phyloP scores from a whole-genome alignment of 495 filamentous ascomycete species.

The Xylaria cubensis region DNA sequence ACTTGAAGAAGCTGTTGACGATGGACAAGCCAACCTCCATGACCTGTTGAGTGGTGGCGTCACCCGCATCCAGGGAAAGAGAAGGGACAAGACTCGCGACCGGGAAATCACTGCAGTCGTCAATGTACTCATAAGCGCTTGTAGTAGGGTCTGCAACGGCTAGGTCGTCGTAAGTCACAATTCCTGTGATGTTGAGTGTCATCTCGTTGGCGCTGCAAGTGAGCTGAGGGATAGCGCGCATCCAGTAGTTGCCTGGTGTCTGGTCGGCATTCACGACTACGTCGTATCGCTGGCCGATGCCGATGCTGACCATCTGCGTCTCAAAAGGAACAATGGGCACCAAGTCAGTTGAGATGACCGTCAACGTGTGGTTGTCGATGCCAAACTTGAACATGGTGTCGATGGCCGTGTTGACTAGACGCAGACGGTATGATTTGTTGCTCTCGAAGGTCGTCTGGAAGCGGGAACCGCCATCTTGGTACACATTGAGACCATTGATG shows the following conservation, averaged over 20 bases:
- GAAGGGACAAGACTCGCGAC: constrained; percentile 50
- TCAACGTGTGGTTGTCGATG: constrained; percentile 59
- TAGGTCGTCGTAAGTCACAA: constrained; percentile 57
- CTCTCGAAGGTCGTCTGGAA: constrained; percentile 50
- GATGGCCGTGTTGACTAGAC: constrained; percentile 62
- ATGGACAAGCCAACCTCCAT: constrained; percentile 39
- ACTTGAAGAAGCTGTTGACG: constrained; percentile 45
- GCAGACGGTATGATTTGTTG: constrained; percentile 57
- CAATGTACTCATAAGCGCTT: constrained; percentile 34
- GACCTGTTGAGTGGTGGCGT: constrained; percentile 29
- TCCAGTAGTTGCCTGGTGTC: constrained; percentile 62
- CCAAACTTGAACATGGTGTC: constrained; percentile 56
- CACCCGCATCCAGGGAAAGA: constrained; percentile 45
- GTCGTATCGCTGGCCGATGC: constrained; percentile 73
- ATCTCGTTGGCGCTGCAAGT: constrained; percentile 54
- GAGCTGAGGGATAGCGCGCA: constrained; percentile 62
- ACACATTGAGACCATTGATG: constrained; percentile 60
- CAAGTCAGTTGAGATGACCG: constrained; percentile 55
- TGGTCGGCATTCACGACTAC: constrained; percentile 67
- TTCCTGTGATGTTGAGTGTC: constrained; percentile 60
- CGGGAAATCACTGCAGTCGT: constrained; percentile 50
- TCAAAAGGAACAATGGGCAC: constrained; percentile 57
- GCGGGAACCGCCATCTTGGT: constrained; percentile 43
- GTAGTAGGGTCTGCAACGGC: constrained; percentile 46
- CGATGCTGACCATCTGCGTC: constrained; percentile 55